Conservation (phyloP, 1,284 basidiomycete species). For the Mycena sp. region DNA sequence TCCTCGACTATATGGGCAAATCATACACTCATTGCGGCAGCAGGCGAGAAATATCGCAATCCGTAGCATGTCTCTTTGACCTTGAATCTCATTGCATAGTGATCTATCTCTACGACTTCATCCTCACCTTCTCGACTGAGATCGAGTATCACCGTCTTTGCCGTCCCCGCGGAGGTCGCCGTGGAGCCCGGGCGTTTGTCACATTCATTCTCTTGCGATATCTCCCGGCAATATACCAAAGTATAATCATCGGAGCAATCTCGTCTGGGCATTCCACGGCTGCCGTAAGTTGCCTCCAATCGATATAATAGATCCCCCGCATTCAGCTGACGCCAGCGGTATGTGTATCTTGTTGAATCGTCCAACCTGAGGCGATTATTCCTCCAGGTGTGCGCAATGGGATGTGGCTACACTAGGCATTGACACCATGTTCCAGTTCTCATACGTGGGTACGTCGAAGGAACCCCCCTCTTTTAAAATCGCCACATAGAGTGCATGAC, state of each 20-base stretch:
- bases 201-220: not conserved
- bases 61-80: not conserved
- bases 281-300: too few species aligned
- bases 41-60: not conserved
- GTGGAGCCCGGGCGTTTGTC: not conserved
- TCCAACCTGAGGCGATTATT: not conserved
- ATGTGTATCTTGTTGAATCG: too few species aligned
- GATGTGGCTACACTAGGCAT: not conserved
- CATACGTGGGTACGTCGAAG: not conserved
- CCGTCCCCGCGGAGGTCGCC: not conserved
- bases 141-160: too few species aligned
- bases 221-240: not conserved
- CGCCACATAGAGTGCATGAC: not conserved
- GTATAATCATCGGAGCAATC: not conserved
- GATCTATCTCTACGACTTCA: not conserved
- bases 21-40: not conserved
- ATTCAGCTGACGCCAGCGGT: not conserved
- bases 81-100: not conserved
- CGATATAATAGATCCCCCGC: too few species aligned
- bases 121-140: not conserved
- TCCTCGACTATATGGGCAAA: slow-evolving; percentile 4
- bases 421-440: not conserved
- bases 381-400: not conserved
- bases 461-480: too few species aligned
- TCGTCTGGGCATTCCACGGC: too few species aligned